Evolutionary conservation across 768 basidiomycete genomes (phyloP), one percentile per base, ranked within the genome.

Genomic region (Cystobasidium onofrii): DNA sequence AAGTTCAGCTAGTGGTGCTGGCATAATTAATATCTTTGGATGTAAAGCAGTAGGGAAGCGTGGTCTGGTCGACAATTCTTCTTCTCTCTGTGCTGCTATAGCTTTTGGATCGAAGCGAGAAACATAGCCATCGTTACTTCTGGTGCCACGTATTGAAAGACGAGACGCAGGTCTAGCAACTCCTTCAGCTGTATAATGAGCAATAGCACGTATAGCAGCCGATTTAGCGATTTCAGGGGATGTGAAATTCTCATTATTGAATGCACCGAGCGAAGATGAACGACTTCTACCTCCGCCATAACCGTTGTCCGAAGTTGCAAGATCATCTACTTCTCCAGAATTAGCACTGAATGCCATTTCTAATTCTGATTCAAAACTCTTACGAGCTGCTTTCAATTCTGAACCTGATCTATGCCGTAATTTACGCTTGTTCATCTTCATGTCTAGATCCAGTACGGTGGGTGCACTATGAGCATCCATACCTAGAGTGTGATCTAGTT

Each of bases 101-200:
- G 54, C 69, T 60, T 71, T 71, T n/a, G 69, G 69, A 52, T 71
- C 69, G 55, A 71, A 71, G n/a, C 69, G 52, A 17, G 69, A 71
- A 1, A 71, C 54, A 61, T 71, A 71, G 29, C 13, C 69, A 1
- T 25, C 27, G 13, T n/a, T n/a, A 7, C 61, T 63, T 20, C 27
- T 36, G 3, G 23, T 63, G 6, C 20, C 15, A 15, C 57, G 31
- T 15, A 67, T 29, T 29, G 69, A 71, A 12, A 71, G n/a, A 17
- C 69, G 9, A 13, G 69, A 71, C 12, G 34, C 9, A 9, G 69
- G 69, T 43, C 69, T 46, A 33, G 69, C 69, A 2, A 34, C 52
- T 12, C 15, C 29, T 44, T 71, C 69, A 27, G 9, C 34, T 18
- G 69, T 54, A 71, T 60, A 71, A 27, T 52, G 54, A 36, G 55